A percentile compares a stretch with the other conserved stretches of the same genome.
Conservation (phyloP, 805 yeast genomes). For the Wickerhamomyces chaumierensis region DNA sequence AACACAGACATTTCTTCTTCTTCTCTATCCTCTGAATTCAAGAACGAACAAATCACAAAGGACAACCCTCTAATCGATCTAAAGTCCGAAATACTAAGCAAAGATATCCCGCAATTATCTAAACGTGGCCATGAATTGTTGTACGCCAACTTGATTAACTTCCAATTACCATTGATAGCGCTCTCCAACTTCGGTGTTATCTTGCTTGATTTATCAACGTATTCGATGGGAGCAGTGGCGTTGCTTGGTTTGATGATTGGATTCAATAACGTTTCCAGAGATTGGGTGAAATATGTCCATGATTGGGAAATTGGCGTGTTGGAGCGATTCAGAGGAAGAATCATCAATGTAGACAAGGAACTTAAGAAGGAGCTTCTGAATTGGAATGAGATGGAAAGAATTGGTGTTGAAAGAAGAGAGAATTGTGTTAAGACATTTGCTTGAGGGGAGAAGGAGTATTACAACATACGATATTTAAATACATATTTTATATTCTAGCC, state of each 20-base stretch:
- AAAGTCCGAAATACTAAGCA: conserved; percentile 11
- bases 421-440: not conserved
- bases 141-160: conserved; percentile 17
- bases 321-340: not conserved
- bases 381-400: not conserved
- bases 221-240: conserved; percentile 22
- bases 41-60: not conserved
- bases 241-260: conserved; percentile 22
- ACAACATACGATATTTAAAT: too few species aligned
- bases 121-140: conserved; percentile 16
- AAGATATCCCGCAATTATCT: conserved; percentile 15
- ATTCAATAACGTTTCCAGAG: conserved; percentile 20
- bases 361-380: not conserved
- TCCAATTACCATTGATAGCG: conserved; percentile 21
- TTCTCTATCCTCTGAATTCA: conserved; percentile 3
- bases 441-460: too few species aligned
- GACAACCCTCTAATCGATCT: conserved; percentile 11
- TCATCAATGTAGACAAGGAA: not conserved
- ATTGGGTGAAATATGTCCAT: conserved; percentile 17
- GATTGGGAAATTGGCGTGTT: not conserved
- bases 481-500: too few species aligned
- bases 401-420: not conserved
- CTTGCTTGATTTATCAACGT: conserved; percentile 14
- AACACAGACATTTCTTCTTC: conserved; percentile 2
- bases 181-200: conserved; percentile 16